A percentile compares a stretch with the other conserved stretches of the same genome.
These are phyloP conservation scores for Gelatoporia subvermispora DNA, from an alignment of 768 basidiomycete genomes.

Conservation along the genomic window DNA sequence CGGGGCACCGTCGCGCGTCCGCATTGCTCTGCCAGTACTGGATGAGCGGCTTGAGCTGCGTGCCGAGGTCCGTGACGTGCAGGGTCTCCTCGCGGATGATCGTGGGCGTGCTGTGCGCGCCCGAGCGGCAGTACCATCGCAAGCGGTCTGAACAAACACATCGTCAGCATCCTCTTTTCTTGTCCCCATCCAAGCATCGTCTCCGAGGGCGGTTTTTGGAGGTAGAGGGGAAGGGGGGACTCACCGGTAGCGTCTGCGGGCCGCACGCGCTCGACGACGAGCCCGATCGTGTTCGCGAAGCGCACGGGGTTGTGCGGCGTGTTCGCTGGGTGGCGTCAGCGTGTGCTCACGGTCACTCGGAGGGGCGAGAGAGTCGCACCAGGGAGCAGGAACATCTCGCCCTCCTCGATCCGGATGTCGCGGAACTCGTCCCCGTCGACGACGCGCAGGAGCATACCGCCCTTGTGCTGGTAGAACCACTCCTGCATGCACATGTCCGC, in stretches of 20 bases:
- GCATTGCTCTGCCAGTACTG: constrained; percentile 72
- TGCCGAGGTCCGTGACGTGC: constrained; percentile 86
- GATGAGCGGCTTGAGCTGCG: constrained; percentile 90
- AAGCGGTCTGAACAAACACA: constrained; percentile 82
- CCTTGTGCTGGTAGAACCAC: constrained; percentile 98
- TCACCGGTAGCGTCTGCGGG: constrained; percentile 71
- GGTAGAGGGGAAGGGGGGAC: constrained; percentile 12
- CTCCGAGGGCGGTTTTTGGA: not conserved
- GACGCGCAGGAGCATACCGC: constrained; percentile 84
- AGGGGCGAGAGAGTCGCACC: constrained; percentile 40
- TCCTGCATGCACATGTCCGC: constrained; percentile 44
- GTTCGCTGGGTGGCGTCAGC: constrained; percentile 57
- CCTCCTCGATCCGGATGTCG: constrained; percentile 89
- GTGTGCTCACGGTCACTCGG: not conserved
- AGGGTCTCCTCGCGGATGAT: constrained; percentile 81
- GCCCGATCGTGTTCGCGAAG: constrained; percentile 83
- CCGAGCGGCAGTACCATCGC: constrained; percentile 84
- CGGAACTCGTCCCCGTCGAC: constrained; percentile 76
- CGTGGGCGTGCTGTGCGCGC: constrained; percentile 57
- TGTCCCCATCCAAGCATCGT: constrained; percentile 2
- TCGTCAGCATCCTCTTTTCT: too few relatives aligned
- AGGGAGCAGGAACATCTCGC: constrained; percentile 94
- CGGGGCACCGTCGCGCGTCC: constrained; percentile 60
- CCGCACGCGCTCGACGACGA: constrained; percentile 85
- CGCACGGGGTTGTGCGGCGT: constrained; percentile 96